A percentile compares a stretch with the other conserved stretches of the same genome.
Conservation (phyloP, 306 rosid species). For the Aeschynomene evenia region DNA sequence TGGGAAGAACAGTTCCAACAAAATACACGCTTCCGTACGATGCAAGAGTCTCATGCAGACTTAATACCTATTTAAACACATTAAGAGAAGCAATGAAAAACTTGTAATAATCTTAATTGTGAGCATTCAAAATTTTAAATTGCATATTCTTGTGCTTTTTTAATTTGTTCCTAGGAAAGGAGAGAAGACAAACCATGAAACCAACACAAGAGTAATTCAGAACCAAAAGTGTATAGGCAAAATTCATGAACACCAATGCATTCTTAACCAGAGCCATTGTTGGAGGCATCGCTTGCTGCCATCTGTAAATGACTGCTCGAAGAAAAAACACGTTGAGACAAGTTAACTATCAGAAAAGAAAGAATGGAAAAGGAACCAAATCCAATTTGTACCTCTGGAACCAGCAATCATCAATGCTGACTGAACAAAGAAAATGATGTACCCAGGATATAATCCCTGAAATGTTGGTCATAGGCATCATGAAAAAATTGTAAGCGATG, state of each 20-base stretch:
- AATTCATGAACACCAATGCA: constrained; percentile 59
- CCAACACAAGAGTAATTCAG: constrained; percentile 89
- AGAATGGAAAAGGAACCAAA: constrained; percentile 5
- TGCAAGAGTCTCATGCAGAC: constrained; percentile 80
- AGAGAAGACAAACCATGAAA: constrained; percentile 69
- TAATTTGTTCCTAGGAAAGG: not conserved
- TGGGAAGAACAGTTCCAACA: constrained; percentile 82
- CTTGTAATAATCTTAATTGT: constrained; percentile 9
- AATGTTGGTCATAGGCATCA: too few species aligned
- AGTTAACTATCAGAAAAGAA: constrained; percentile 31
- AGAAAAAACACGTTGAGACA: constrained; percentile 23
- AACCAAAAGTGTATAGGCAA: constrained; percentile 79
- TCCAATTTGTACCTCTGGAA: constrained; percentile 66
- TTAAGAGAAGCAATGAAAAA: constrained; percentile 32
- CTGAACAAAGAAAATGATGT: constrained; percentile 93
- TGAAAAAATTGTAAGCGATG: not conserved
- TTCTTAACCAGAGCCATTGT: constrained; percentile 55
- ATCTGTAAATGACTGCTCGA: constrained; percentile 84
- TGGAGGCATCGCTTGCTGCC: constrained; percentile 86
- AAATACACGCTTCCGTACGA: constrained; percentile 81
- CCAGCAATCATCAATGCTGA: constrained; percentile 98
- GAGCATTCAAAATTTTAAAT: constrained; percentile 19
- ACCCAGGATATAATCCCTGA: constrained; percentile 97
- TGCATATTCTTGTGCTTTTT: not conserved
- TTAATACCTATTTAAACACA: constrained; percentile 64